These are phyloP conservation scores for Euphorbia peplus DNA, from an alignment of 345 rosid genomes.

Conservation along the genomic window DNA sequence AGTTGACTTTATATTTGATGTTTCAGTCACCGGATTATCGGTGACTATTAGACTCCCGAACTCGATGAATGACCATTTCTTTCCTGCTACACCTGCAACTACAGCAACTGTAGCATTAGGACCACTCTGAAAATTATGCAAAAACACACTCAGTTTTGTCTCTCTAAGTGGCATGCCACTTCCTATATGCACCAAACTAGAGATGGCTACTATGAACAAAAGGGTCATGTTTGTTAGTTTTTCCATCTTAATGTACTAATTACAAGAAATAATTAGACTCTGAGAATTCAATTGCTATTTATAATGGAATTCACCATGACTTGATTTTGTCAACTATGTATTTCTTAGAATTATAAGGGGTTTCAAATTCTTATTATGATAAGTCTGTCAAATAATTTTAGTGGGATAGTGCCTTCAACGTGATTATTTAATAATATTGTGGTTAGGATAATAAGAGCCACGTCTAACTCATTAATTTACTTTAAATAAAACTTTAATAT, in stretches of 20 bases:
- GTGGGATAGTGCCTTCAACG: too few species aligned
- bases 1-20: background rate
- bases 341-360: too few species aligned
- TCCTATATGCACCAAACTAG: background rate
- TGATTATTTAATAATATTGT: too few species aligned
- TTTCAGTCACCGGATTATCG: background rate
- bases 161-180: background rate
- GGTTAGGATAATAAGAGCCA: too few species aligned
- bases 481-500: too few species aligned
- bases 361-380: too few species aligned
- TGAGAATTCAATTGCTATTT: too few species aligned
- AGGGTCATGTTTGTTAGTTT: background rate
- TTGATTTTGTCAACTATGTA: too few species aligned
- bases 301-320: too few species aligned
- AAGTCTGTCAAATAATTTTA: too few species aligned
- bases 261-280: too few species aligned
- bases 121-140: background rate
- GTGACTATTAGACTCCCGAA: background rate
- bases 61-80: background rate
- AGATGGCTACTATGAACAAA: background rate
- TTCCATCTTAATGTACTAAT: background rate
- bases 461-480: too few species aligned
- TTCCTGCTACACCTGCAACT: constrained; percentile 2
- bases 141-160: background rate
- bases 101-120: background rate